A percentile compares a stretch with the other conserved stretches of the same genome.
These are phyloP conservation scores for Cercospora beticola DNA, from an alignment of 2,329 filamentous ascomycete species.

Conservation along the genomic window DNA sequence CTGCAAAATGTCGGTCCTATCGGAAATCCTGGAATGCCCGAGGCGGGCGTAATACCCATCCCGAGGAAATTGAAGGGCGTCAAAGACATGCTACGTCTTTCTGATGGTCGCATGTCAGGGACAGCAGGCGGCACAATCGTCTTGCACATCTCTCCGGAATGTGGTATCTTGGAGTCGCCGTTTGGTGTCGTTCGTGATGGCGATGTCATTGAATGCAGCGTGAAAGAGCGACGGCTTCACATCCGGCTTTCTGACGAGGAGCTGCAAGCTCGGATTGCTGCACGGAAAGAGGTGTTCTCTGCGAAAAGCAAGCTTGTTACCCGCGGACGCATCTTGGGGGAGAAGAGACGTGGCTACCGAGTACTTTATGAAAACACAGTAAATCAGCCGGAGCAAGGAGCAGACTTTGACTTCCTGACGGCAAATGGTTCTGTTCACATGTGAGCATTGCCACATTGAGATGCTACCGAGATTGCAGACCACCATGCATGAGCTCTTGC, in stretches of 20 bases:
- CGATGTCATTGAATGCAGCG: slow-evolving; percentile 49
- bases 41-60: slow-evolving; percentile 53
- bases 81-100: slow-evolving; percentile 54
- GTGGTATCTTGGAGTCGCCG: slow-evolving; percentile 48
- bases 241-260: slow-evolving; percentile 46
- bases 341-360: slow-evolving; percentile 53
- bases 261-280: slow-evolving; percentile 40
- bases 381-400: slow-evolving; percentile 60
- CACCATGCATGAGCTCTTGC: too few relatives aligned
- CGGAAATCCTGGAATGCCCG: slow-evolving; percentile 55
- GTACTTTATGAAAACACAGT: slow-evolving; percentile 60
- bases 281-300: slow-evolving; percentile 25
- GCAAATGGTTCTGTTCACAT: slow-evolving; percentile 15
- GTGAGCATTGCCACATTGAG: too few relatives aligned
- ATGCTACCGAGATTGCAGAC: too few relatives aligned
- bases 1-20: slow-evolving; percentile 53
- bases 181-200: slow-evolving; percentile 52
- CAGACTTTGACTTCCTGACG: slow-evolving; percentile 62
- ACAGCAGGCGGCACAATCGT: slow-evolving; percentile 57
- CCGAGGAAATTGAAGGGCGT: slow-evolving; percentile 53
- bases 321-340: too few relatives aligned
- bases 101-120: slow-evolving; percentile 56
- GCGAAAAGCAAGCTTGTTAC: slow-evolving; percentile 24
- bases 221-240: slow-evolving; percentile 44
- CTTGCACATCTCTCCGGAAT: slow-evolving; percentile 55